Conservation (phyloP, 1,139 yeast genomes). For the Blastobotrys capitulatus region DNA sequence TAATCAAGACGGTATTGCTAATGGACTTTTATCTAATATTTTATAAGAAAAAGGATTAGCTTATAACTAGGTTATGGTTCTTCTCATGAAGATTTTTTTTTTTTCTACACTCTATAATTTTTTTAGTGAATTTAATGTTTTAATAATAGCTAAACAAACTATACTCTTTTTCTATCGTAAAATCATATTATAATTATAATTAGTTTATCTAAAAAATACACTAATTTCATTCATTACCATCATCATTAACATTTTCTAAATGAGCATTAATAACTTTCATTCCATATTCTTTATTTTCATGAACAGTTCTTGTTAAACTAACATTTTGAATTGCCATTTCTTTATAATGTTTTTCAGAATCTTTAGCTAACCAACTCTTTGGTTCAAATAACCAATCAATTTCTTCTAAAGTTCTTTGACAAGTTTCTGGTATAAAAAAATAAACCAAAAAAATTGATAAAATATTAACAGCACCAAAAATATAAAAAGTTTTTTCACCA, state of each 20-base stretch:
- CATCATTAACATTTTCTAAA: too few relatives aligned
- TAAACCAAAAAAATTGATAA: conserved; percentile 33
- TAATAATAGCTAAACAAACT: too few relatives aligned
- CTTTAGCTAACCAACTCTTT: conserved; percentile 19
- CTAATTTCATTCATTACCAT: too few relatives aligned
- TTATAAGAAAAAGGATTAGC: too few relatives aligned
- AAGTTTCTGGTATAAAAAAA: conserved; percentile 39
- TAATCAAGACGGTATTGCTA: neutral
- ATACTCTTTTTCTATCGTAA: too few relatives aligned
- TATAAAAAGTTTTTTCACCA: conserved; percentile 34
- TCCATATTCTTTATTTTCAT: neutral
- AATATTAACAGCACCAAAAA: conserved; percentile 32
- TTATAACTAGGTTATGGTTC: too few relatives aligned
- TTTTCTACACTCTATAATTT: too few relatives aligned
- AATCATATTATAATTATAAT: too few relatives aligned
- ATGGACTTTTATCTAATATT: too few relatives aligned
- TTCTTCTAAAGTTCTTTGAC: conserved; percentile 35
- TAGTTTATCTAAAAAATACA: too few relatives aligned
- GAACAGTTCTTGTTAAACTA: conserved; percentile 8
- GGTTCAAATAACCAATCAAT: conserved; percentile 34
- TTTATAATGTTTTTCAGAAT: conserved; percentile 18
- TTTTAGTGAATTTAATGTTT: too few relatives aligned
- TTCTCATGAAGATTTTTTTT: too few relatives aligned
- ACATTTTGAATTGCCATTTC: conserved; percentile 8
- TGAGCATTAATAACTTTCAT: neutral